phyloP scores from a whole-genome alignment of 345 rosid genomes.

The Gossypium thurberi region DNA sequence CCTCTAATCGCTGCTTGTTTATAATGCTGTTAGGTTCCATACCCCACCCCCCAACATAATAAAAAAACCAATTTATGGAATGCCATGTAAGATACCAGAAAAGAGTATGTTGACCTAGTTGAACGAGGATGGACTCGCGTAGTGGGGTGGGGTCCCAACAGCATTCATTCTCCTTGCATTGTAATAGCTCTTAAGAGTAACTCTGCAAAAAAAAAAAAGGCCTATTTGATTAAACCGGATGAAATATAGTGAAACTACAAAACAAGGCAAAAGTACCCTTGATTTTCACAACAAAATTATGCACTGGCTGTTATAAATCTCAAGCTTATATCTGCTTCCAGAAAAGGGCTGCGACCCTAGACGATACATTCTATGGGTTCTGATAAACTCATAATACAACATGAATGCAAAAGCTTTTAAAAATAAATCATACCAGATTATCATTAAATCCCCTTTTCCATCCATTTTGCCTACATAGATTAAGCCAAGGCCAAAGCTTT shows the following conservation, averaged over 20 bases:
- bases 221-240: neutral
- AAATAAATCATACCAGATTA: neutral
- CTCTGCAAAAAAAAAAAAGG: neutral
- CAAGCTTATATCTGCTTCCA: too few relatives aligned
- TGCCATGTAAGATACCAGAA: neutral
- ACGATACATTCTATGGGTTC: too few relatives aligned
- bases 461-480: neutral
- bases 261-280: too few relatives aligned
- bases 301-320: too few relatives aligned
- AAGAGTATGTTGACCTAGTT: neutral
- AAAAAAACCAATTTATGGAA: neutral
- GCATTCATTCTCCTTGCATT: neutral
- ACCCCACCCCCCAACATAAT: neutral
- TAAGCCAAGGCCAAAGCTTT: neutral
- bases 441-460: neutral
- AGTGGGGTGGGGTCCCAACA: too few relatives aligned
- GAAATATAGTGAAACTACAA: too few relatives aligned
- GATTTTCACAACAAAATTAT: too few relatives aligned
- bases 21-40: neutral
- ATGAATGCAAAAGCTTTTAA: too few relatives aligned
- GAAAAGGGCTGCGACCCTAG: too few relatives aligned
- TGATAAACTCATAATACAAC: too few relatives aligned
- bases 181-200: neutral
- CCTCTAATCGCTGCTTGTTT: neutral
- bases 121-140: neutral